Base-by-base conservation (phyloP, 2,329 filamentous ascomycete species). In the Paraphaeosphaeria minitans region DNA sequence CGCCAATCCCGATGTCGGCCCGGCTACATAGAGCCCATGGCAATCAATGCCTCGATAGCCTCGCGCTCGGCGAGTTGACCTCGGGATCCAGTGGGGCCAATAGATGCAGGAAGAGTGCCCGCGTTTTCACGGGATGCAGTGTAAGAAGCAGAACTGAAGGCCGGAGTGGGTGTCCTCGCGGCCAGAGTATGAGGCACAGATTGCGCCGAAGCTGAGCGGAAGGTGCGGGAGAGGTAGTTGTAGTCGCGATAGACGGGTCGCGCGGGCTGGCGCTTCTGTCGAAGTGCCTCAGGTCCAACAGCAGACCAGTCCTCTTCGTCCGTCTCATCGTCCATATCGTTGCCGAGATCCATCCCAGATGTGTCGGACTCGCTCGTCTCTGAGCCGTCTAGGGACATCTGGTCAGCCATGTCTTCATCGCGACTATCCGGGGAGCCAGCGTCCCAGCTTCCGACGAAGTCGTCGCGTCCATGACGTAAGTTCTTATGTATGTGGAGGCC, bases 251-350 rank as follows among this genome's bases (percentile, higher is more conserved):
- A 68, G 62, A 72, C 70, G 55, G 68, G 70, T 53, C 66, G 57
- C 8, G 43, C 41, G 13, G 50, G 68, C 65, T 67, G 66, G 55
- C 60, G 66, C 65, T 79, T 85, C 77, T 83, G 88, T 79, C 93
- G 88, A 66, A 97, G 84, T 65, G 92, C 91, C 55, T 90, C 92
- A 31, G 93, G 92, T 55, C 93, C 94, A 62, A 97, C 90, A 53
- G 90, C 87, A 48, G 91, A 92, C 93, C 94, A 97, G 78, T 98
- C 93, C 78, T 98, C 94, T 74, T 97, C 92, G 74, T 98, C 95
- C 24, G 95, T 98, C 59, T 91, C 85, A 72, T 97, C 92, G 63
- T 81, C 77, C 60, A 91, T 87, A 72, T 96, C 90, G 67, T 92
- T 89, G 68, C 88, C 87, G 80, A 88, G 78, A 76, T 75, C 83